phyloP scores from a whole-genome alignment of 441 rosid species.

The Lagerstroemia fauriei region DNA sequence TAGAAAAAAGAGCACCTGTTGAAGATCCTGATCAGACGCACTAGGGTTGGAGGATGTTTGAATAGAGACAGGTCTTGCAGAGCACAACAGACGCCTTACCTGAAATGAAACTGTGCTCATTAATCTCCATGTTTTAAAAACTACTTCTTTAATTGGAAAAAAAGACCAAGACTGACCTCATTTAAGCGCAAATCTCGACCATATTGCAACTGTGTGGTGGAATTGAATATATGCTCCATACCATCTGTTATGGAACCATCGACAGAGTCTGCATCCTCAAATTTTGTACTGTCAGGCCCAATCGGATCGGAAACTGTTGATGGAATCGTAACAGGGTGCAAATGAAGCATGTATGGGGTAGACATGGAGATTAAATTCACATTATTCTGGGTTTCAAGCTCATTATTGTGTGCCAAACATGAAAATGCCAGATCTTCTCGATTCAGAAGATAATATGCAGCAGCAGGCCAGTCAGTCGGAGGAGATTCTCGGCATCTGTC shows the following conservation, averaged over 20 bases:
- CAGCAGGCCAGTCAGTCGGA: slow-evolving; percentile 91
- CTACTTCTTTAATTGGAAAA: not conserved
- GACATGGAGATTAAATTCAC: slow-evolving; percentile 72
- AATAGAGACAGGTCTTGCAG: slow-evolving; percentile 83
- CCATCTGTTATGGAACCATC: slow-evolving; percentile 88
- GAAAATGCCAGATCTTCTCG: slow-evolving; percentile 91
- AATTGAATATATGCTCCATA: slow-evolving; percentile 96
- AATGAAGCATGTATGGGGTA: slow-evolving; percentile 92
- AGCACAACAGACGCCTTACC: slow-evolving; percentile 93
- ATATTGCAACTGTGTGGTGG: slow-evolving; percentile 77
- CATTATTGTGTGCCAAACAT: slow-evolving; percentile 56
- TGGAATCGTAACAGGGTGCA: slow-evolving; percentile 92
- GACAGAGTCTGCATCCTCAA: slow-evolving; percentile 76
- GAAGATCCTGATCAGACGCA: slow-evolving; percentile 90
- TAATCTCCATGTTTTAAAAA: not conserved
- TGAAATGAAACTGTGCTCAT: slow-evolving; percentile 23
- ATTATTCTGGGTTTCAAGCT: slow-evolving; percentile 59
- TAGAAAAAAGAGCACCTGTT: slow-evolving; percentile 62
- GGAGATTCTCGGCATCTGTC: slow-evolving; percentile 94
- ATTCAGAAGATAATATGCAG: slow-evolving; percentile 92
- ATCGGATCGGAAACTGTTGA: slow-evolving; percentile 68
- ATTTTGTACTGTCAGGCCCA: slow-evolving; percentile 66
- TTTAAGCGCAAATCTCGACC: slow-evolving; percentile 94
- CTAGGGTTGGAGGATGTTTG: slow-evolving; percentile 79
- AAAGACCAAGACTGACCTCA: slow-evolving; percentile 55